Evolutionary conservation across 2,329 filamentous ascomycete genomes (phyloP).

Genomic region (Penicillium expansum): DNA sequence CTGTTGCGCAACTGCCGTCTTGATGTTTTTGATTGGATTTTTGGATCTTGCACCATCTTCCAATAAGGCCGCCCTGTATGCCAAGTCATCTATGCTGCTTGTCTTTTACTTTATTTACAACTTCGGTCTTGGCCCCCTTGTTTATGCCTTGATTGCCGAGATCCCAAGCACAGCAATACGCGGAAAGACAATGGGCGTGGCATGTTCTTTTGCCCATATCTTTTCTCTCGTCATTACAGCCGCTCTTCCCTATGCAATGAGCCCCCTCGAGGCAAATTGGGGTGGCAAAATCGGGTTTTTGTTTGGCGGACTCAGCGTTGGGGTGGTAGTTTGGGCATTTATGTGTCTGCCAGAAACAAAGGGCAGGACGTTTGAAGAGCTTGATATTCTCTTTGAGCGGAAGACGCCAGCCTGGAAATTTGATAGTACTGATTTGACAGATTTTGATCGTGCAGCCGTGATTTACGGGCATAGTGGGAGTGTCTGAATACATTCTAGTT

Average conservation of each 20-base stretch:
- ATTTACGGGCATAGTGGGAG: background rate
- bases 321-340: slow-evolving; percentile 32
- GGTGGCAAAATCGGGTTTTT: slow-evolving; percentile 34
- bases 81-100: slow-evolving; percentile 40
- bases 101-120: slow-evolving; percentile 50
- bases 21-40: slow-evolving; percentile 41
- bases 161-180: slow-evolving; percentile 53
- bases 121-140: slow-evolving; percentile 53
- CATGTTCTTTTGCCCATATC: slow-evolving; percentile 29
- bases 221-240: no score
- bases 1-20: slow-evolving; percentile 31
- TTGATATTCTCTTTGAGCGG: slow-evolving; percentile 33
- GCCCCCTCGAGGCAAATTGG: no score
- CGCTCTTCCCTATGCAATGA: no score
- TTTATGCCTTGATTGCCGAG: slow-evolving; percentile 53
- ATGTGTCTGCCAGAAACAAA: slow-evolving; percentile 34
- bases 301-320: slow-evolving; percentile 24
- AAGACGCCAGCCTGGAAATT: slow-evolving; percentile 26
- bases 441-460: background rate
- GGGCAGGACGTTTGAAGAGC: slow-evolving; percentile 30
- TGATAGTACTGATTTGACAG: background rate
- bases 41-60: slow-evolving; percentile 37
- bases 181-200: slow-evolving; percentile 48
- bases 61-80: slow-evolving; percentile 35
- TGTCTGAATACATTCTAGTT: no score